Base-by-base conservation (phyloP, 2,329 filamentous ascomycete genomes). In the Phyllosticta citrichinensis region DNA sequence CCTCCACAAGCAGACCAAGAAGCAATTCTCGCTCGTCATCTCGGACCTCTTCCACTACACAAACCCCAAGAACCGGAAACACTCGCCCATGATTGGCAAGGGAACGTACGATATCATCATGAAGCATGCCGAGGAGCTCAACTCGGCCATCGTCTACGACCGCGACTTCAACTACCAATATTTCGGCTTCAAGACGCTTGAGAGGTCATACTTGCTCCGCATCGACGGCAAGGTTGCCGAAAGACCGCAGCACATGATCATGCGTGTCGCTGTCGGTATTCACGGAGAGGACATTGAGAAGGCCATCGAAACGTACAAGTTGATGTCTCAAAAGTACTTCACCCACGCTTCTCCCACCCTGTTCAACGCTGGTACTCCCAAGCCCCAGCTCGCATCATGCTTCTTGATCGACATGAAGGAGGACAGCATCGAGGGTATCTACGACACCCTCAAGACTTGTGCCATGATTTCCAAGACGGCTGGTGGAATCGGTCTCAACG, bases 161-260 rank as follows among this genome's bases (percentile, higher is more conserved):
- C 89, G 94, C 68, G 94, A 99, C 75, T 99, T 99, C 84, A 97
- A 97, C 84, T 99, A 99, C 81, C 94, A 99, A 80, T 99, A 96
- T 80, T 99, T 99, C 71, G 94, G 94, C 66, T 99, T 99, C 86
- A 99, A 99, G 85, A 99, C 94, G 8, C 81, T 99, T 50, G 94
- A 99, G 81, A 87, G 94, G 63, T 99, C 94, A 71, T 99, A 99
- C 73, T 87, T 99, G 58, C 87, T 99, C 67, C 92, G 95, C 73
- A 88, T 97, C 66, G 84, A 97, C 70, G 92, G 91, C 74, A 96
- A 97, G 79, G 91, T 97, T 72, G 93, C 92, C 58, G 94, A 99
- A 81, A 87, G 94, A 70, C 94, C 94, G 53, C 94, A 99, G 78
- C 94, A 99, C 80, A 94, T 99, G 91, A 93, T 99, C 70, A 99